A percentile compares a stretch with the other conserved stretches of the same genome.
These are phyloP conservation scores for Boletus reticuloceps DNA, from an alignment of 768 basidiomycete species.

Conservation along the genomic window DNA sequence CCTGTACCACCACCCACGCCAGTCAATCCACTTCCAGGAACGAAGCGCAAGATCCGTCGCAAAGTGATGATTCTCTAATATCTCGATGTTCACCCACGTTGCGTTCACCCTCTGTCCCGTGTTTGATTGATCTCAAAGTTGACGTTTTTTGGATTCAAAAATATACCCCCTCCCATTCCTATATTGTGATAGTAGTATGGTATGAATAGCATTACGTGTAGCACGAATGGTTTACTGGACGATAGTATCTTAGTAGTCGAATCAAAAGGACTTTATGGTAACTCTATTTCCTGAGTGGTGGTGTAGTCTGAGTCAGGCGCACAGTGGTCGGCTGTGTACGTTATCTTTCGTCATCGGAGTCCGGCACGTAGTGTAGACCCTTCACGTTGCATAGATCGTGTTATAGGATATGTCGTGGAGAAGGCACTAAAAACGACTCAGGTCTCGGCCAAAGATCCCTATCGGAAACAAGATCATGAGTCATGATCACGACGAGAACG, in stretches of 20 bases:
- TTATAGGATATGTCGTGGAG: neutral
- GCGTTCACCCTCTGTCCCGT: neutral
- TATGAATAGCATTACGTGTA: constrained; percentile 24
- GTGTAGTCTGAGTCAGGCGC: neutral
- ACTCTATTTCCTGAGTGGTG: constrained; percentile 11
- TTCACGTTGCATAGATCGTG: neutral
- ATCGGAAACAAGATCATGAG: constrained; percentile 10
- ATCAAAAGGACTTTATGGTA: constrained; percentile 9
- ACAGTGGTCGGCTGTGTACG: neutral
- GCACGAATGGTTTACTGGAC: constrained; percentile 12
- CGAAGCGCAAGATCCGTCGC: constrained; percentile 32
- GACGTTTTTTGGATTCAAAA: constrained; percentile 8
- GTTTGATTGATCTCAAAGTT: neutral
- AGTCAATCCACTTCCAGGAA: constrained; percentile 15
- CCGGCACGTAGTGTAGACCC: neutral
- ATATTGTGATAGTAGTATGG: constrained; percentile 13
- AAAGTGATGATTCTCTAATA: constrained; percentile 28
- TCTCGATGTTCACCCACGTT: neutral
- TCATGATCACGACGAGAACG: constrained; percentile 7
- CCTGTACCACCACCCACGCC: constrained; percentile 8
- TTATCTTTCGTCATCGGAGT: neutral
- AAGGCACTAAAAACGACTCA: constrained; percentile 57
- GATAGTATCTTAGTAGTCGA: constrained; percentile 4
- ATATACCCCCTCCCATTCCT: constrained; percentile 7
- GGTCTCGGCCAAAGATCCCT: constrained; percentile 78